Evolutionary conservation across 768 basidiomycete species (phyloP), one percentile per base, ranked within the genome.

Genomic region (Panaeolus cyanescens): DNA sequence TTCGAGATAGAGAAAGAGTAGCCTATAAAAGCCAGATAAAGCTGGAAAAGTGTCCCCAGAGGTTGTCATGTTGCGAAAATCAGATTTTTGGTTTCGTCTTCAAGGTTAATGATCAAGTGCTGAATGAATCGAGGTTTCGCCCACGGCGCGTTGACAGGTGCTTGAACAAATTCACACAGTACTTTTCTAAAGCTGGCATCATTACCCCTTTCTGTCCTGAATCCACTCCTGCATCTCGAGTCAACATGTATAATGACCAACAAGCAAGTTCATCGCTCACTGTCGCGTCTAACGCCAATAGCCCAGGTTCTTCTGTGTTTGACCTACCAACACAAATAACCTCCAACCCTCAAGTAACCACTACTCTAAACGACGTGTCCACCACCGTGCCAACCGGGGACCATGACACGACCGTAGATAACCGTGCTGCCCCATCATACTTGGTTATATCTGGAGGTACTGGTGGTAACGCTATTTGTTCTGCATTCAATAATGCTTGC

Each of bases 391-490:
- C 31, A 22, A 32, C 37, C 32, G 55, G 33, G 34, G 42, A 58
- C 50, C 15, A 28, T 56, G 61, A 56, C n/a, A 58, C 15, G 9
- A n/a, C 7, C 34, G 15, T n/a, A 28, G 45, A 50, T 50, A 28
- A 12, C 25, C 5, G 22, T 7, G 13, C 45, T 22, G 60, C 66
- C 13, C 70, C 81, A 1, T 84, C 87, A 1, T 90, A 84, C 70
- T 72, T 95, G 6, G 83, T 97, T 55, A 84, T 98, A 58, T 95
- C 93, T 55, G 95, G 95, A 0, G 95, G 95, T n/a, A 95, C 95
- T 32, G 95, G 95, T 39, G 93, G 94, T 54, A 98, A 98, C 70
- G 84, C 91, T 20, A 91, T 98, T 65, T 95, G 93, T 65, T 79
- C 90, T 37, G 93, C 94, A 2, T 97, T 98, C 70, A 83, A 81